Conservation (phyloP, 2,329 filamentous ascomycete genomes). For the Hymenoscyphus albidus region DNA sequence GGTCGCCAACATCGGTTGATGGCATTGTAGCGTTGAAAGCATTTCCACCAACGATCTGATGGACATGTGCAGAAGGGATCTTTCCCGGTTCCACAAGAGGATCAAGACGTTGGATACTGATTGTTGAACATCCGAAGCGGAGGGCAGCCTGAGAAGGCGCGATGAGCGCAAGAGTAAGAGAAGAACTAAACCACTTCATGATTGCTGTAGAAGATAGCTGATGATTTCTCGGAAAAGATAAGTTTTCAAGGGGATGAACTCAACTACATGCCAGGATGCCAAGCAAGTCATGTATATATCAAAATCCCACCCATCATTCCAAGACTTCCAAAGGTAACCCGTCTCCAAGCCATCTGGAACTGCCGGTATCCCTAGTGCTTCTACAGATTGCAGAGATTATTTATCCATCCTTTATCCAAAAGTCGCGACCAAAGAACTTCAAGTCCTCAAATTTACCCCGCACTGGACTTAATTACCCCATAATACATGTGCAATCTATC, state of each 20-base stretch:
- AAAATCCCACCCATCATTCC: neutral
- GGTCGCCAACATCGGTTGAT: slow-evolving; percentile 25
- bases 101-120: slow-evolving; percentile 18
- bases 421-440: slow-evolving; percentile 4
- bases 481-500: slow-evolving; percentile 1
- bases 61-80: slow-evolving; percentile 15
- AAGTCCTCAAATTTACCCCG: slow-evolving; percentile 4
- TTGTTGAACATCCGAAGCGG: slow-evolving; percentile 17
- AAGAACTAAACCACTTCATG: slow-evolving; percentile 14
- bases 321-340: neutral
- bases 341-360: neutral
- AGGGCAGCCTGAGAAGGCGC: slow-evolving; percentile 15
- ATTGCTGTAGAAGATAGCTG: neutral
- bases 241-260: neutral
- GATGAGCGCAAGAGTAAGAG: slow-evolving; percentile 6
- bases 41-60: slow-evolving; percentile 29
- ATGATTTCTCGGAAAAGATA: neutral
- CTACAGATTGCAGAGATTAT: neutral
- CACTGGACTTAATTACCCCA: neutral
- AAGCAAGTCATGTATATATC: neutral
- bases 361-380: neutral
- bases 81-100: slow-evolving; percentile 17
- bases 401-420: slow-evolving; percentile 9
- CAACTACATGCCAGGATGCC: neutral
- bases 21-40: slow-evolving; percentile 41